Percentiles rank a stretch among this genome's conserved stretches.
Conservation (phyloP, 108 stramenopile genomes). For the Conticribra guillardii region DNA sequence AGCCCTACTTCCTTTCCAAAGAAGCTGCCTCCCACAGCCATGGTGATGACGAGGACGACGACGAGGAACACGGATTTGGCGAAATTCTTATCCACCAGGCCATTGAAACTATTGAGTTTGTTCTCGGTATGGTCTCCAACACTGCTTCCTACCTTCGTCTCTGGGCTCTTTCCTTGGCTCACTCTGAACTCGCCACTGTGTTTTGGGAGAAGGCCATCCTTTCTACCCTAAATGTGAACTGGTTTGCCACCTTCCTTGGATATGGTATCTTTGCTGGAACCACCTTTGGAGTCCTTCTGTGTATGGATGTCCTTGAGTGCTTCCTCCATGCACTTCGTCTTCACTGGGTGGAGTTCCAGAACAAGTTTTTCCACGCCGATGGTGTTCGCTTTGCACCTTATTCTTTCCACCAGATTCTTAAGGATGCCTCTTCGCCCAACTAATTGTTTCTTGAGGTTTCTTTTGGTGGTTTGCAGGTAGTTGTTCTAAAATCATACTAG, state of each 20-base stretch:
- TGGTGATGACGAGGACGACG: constrained; percentile 68
- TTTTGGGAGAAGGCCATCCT: constrained; percentile 99
- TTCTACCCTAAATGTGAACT: constrained; percentile 89
- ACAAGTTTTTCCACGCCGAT: constrained; percentile 98
- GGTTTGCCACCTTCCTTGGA: constrained; percentile 93
- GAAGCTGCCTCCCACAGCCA: constrained; percentile 64
- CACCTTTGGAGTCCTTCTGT: constrained; percentile 94
- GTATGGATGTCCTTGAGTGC: constrained; percentile 99
- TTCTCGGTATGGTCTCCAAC: constrained; percentile 98
- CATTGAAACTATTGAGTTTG: constrained; percentile 99
- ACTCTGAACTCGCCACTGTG: constrained; percentile 97
- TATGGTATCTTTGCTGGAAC: constrained; percentile 96
- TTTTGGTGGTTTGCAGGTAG: too few species aligned
- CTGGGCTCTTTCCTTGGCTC: constrained; percentile 98
- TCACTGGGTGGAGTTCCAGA: constrained; percentile 99
- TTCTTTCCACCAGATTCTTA: constrained; percentile 83
- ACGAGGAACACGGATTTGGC: constrained; percentile 88
- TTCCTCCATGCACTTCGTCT: constrained; percentile 99
- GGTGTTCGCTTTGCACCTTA: constrained; percentile 93
- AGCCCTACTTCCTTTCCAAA: constrained; percentile 88
- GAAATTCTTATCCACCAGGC: constrained; percentile 96
- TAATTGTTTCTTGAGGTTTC: background rate
- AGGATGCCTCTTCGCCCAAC: constrained; percentile 57
- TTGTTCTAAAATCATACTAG: too few species aligned
- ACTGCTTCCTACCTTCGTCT: constrained; percentile 99